Base-by-base conservation (phyloP, 1,139 yeast genomes). In the Geotrichum aggregatum region DNA sequence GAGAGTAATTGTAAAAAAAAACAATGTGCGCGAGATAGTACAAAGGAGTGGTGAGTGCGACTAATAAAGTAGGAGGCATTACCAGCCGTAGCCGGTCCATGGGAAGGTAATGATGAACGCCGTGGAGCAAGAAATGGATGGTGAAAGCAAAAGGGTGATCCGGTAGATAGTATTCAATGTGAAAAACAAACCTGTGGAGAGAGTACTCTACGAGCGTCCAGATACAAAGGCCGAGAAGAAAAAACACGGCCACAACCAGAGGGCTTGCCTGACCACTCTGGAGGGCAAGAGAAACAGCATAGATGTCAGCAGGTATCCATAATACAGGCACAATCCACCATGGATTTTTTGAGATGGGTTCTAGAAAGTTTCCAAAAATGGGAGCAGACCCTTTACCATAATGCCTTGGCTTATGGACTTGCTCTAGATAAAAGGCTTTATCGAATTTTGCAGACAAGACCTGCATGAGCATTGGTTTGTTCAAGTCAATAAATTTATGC, bases 361-460 rank as follows among this genome's bases (percentile, higher is more conserved):
- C 92, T 49, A 84, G 66, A 66, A 83, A 80, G 67, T 83, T 83
- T 53, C 91, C 91, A 66, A 84, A 84, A 47, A 84, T 64, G 4
- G 91, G 96, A 14, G 98, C 98, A 2, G 96, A 87, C 7, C 97
- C 97, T 62, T 83, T 77, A 59, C 88, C 88, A 63, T 83, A 84
- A 70, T 92, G 98, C 66, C 98, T 83, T 52, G 98, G 98, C 69
- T 97, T 82, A 70, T 92, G 98, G 44, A 92, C 94, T 71, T 92
- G 98, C 67, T 88, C 96, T 65, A 92, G 76, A 69, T 92, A 92
- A 65, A 92, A 92, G 47, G 87, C 95, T 68, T 87, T 91, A 44
- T 84, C 65, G 73, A 87, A 92, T 44, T 78, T 76, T 40, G 89
- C 82, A 56, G 77, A 75, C 56, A 87, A 71, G 50, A 92, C 87